Conservation (phyloP, 2,329 filamentous ascomycete genomes). For the Calcarisporium arbuscula region DNA sequence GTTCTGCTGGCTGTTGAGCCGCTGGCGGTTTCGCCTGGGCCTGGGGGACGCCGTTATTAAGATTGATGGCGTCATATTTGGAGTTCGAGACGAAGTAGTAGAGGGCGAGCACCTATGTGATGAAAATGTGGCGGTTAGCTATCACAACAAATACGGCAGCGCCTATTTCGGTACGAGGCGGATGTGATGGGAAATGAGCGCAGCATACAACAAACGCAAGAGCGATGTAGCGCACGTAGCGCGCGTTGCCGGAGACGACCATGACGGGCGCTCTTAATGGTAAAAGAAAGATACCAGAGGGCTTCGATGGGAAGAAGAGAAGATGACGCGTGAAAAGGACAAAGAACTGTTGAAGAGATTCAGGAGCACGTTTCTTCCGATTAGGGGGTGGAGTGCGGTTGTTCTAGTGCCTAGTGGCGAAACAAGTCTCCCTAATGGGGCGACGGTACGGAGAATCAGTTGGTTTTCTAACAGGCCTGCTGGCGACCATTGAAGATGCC, state of each 20-base stretch:
- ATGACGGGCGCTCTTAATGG: slow-evolving; percentile 17
- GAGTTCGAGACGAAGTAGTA: slow-evolving; percentile 75
- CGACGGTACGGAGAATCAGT: too few relatives aligned
- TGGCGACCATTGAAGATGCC: too few relatives aligned
- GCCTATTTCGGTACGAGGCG: too few relatives aligned
- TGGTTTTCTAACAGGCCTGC: too few relatives aligned
- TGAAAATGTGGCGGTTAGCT: slow-evolving; percentile 10
- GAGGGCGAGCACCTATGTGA: slow-evolving; percentile 61
- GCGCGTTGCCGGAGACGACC: slow-evolving; percentile 63
- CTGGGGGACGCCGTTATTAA: slow-evolving; percentile 3
- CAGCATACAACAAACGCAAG: slow-evolving; percentile 74
- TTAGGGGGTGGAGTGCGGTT: neutral
- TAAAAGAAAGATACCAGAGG: neutral
- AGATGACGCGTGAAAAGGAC: neutral
- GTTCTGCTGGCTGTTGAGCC: too few relatives aligned
- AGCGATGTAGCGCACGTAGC: slow-evolving; percentile 71
- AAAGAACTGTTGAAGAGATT: neutral
- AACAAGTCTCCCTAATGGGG: too few relatives aligned
- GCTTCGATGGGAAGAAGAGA: slow-evolving; percentile 5
- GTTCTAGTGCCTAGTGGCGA: too few relatives aligned
- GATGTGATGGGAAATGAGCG: neutral
- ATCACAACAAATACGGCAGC: neutral
- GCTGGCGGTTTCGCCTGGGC: neutral
- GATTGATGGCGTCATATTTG: slow-evolving; percentile 35
- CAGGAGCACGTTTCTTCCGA: neutral